Conservation (phyloP, 768 basidiomycete genomes). For the Naganishia randhawae region DNA sequence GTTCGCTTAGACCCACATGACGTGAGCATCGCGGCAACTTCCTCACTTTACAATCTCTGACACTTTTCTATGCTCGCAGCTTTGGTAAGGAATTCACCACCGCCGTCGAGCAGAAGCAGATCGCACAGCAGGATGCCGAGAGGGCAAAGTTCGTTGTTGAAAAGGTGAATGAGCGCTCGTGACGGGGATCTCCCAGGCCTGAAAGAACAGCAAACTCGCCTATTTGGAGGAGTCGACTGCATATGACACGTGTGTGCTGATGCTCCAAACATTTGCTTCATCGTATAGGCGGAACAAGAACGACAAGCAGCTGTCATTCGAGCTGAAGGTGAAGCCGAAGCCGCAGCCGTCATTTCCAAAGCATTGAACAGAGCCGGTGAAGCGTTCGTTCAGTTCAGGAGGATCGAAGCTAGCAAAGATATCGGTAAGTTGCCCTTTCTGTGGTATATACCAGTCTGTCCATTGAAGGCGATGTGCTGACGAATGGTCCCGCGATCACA, state of each 20-base stretch:
- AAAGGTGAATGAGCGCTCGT: slow-evolving; percentile 60
- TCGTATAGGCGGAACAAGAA: slow-evolving; percentile 90
- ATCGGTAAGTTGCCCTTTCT: slow-evolving; percentile 58
- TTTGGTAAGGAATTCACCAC: slow-evolving; percentile 53
- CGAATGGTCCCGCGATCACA: background rate
- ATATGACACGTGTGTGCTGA: too few relatives aligned
- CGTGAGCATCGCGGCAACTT: slow-evolving; percentile 39
- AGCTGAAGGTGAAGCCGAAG: slow-evolving; percentile 97
- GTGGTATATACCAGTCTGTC: background rate
- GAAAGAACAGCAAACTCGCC: background rate
- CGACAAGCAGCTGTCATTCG: slow-evolving; percentile 96
- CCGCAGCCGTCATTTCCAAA: slow-evolving; percentile 83
- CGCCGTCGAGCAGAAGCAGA: slow-evolving; percentile 99
- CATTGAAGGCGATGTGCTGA: background rate
- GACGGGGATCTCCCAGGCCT: too few relatives aligned
- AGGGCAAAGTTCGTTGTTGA: slow-evolving; percentile 98
- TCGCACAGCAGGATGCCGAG: slow-evolving; percentile 99
- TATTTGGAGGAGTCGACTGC: background rate
- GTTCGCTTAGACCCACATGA: slow-evolving; percentile 52
- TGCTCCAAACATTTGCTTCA: background rate
- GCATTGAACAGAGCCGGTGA: slow-evolving; percentile 92
- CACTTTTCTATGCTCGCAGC: slow-evolving; percentile 29
- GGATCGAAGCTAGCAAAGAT: slow-evolving; percentile 97
- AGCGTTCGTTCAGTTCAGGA: slow-evolving; percentile 87
- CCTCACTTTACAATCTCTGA: background rate